Evolutionary conservation across 2,329 filamentous ascomycete species (phyloP), one percentile per base, ranked within the genome.

Genomic region (Thelonectria olida): DNA sequence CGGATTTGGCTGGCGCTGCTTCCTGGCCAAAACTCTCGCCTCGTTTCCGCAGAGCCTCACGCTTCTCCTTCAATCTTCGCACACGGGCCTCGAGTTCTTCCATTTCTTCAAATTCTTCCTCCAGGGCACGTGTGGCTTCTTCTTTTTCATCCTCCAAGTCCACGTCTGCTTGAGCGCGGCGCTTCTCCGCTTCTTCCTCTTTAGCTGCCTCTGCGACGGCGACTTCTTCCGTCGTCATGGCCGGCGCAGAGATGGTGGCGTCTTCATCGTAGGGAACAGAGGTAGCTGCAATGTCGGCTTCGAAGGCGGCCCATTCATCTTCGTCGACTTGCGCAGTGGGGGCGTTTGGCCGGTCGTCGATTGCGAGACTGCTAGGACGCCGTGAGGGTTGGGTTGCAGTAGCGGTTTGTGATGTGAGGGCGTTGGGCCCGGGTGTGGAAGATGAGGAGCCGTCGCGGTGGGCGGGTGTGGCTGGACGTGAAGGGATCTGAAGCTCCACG

Each of bases 41-140:
- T 10, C 75, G 69, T 61, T 81, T 83, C 69, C 80, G 82, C 63
- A 94, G 74, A 55, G 88, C 87, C 72, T 94, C 92, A 47, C 91
- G 82, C 74, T 87, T 88, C 72, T 92, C 88, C 73, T 91, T 90
- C 54, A 95, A 76, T 62, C 82, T 84, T 61, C 83, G 82, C 12
- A 95, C 90, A 7, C 91, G 85, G 52, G 87, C 86, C 75, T 95
- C 92, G 45, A 95, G 82, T 72, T 89, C 86, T 72, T 91, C 89
- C 92, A 95, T 95, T 73, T 93, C 89, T 59, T 93, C 91, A 67
- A 95, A 91, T 75, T 95, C 92, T 39, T 89, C 87, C 75, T 93
- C 90, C 58, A 94, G 78, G 27, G 90, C 88, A 20, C 90, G 84
- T 41, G 85, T 86, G 1, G 92, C 92, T 69, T 96, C 92, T 73